Percentiles rank a stretch among this genome's conserved stretches.
These are phyloP conservation scores for Torulaspora gathmanii DNA, from an alignment of 805 yeast species.

Conservation along the genomic window DNA sequence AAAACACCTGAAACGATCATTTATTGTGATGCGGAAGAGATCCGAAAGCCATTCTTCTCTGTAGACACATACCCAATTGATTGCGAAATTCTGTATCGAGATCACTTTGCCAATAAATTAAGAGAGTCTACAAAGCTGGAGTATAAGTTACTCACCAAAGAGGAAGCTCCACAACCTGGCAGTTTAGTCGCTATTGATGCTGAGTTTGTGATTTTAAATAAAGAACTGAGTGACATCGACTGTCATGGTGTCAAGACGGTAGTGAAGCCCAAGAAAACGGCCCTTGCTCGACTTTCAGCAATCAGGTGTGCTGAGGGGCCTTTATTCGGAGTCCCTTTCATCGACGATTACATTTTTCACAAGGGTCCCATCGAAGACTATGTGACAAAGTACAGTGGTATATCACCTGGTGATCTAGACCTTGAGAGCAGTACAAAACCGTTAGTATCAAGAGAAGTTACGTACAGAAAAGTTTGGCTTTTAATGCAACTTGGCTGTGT, in stretches of 20 bases:
- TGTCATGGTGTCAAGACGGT: constrained; percentile 66
- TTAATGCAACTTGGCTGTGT: constrained; percentile 82
- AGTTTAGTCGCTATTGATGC: constrained; percentile 91
- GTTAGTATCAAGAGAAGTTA: constrained; percentile 73
- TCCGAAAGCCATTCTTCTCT: constrained; percentile 42
- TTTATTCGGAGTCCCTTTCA: constrained; percentile 68
- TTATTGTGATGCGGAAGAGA: constrained; percentile 50
- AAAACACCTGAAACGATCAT: constrained; percentile 71
- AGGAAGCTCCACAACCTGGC: constrained; percentile 72
- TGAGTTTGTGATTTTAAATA: constrained; percentile 80
- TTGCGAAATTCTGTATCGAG: constrained; percentile 63
- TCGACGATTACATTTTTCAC: constrained; percentile 87
- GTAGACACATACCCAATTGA: constrained; percentile 52
- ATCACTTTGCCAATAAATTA: constrained; percentile 65
- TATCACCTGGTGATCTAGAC: constrained; percentile 84
- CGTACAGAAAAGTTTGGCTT: constrained; percentile 87
- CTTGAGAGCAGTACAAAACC: constrained; percentile 58
- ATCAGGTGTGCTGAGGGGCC: constrained; percentile 66
- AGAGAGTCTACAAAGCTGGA: constrained; percentile 56
- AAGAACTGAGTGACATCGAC: constrained; percentile 73
- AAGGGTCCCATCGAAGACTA: constrained; percentile 72
- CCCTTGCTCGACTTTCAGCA: constrained; percentile 87
- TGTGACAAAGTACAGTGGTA: constrained; percentile 89
- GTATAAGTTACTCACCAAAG: constrained; percentile 59
- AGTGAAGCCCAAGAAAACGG: constrained; percentile 66